Conservation (phyloP, 176 grass and related monocot genomes). For the Musa troglodytarum region DNA sequence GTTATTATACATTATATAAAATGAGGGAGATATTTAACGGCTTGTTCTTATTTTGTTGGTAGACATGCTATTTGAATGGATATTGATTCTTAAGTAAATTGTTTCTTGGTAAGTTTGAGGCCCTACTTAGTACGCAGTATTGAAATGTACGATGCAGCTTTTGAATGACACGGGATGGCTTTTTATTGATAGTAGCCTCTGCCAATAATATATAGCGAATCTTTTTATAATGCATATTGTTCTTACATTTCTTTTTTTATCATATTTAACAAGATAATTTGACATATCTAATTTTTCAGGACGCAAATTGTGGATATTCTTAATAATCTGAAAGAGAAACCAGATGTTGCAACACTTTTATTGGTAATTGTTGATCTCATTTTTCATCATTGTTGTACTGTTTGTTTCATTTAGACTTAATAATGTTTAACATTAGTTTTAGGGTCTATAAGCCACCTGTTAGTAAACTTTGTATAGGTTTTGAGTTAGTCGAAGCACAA, state of each 20-base stretch:
- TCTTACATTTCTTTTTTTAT: background rate
- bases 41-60: too few species aligned
- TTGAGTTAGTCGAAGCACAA: too few species aligned
- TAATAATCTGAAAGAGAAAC: constrained; percentile 91
- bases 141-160: too few species aligned
- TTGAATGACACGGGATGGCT: too few species aligned
- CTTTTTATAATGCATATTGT: background rate
- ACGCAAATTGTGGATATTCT: constrained; percentile 90
- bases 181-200: background rate
- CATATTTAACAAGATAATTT: constrained; percentile 13
- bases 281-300: constrained; percentile 45
- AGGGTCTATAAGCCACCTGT: background rate
- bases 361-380: constrained; percentile 34
- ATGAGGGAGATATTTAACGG: too few species aligned
- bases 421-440: background rate
- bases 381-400: background rate
- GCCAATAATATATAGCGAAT: background rate
- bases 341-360: constrained; percentile 92
- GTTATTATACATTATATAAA: too few species aligned
- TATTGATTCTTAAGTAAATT: too few species aligned
- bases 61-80: too few species aligned
- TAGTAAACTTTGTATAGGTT: background rate
- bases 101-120: too few species aligned
- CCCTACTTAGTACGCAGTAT: too few species aligned
- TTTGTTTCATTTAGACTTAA: background rate